Evolutionary conservation across 441 rosid species (phyloP).

Genomic region (Erysimum cheiri): DNA sequence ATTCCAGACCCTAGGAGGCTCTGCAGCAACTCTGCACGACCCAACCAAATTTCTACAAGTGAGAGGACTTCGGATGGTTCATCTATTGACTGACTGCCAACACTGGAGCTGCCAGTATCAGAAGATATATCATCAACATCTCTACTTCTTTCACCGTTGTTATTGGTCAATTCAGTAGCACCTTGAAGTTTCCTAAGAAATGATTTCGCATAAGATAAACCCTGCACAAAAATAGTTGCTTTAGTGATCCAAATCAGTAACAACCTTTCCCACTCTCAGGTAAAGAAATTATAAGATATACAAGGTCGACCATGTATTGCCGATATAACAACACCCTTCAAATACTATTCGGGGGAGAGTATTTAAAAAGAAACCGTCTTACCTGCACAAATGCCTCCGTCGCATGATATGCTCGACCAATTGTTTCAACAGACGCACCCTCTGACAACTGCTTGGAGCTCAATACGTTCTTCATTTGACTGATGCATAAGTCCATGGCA

Average conservation of each 20-base stretch:
- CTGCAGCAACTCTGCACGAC: conserved; percentile 96
- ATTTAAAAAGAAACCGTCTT: conserved; percentile 24
- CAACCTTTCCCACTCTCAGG: conserved; percentile 7
- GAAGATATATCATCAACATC: conserved; percentile 91
- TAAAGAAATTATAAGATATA: conserved; percentile 11
- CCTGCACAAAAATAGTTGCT: conserved; percentile 56
- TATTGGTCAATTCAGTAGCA: conserved; percentile 59
- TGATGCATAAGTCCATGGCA: conserved; percentile 82
- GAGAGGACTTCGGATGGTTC: conserved; percentile 77
- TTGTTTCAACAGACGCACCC: conserved; percentile 88
- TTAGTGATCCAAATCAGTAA: conserved; percentile 22
- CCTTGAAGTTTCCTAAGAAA: conserved; percentile 83
- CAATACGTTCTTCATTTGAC: conserved; percentile 86
- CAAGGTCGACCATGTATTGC: conserved; percentile 7
- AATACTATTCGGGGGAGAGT: conserved; percentile 11
- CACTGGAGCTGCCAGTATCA: conserved; percentile 94
- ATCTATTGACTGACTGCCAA: conserved; percentile 86
- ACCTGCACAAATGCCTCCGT: conserved; percentile 98
- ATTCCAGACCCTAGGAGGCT: conserved; percentile 98
- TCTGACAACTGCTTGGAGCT: conserved; percentile 86
- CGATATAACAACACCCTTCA: conserved; percentile 20
- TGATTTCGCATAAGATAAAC: conserved; percentile 84
- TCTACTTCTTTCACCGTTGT: conserved; percentile 67
- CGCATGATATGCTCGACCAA: conserved; percentile 94
- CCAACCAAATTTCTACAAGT: conserved; percentile 85